Base-by-base conservation (phyloP, 306 rosid species). In the Quercus parvula region DNA sequence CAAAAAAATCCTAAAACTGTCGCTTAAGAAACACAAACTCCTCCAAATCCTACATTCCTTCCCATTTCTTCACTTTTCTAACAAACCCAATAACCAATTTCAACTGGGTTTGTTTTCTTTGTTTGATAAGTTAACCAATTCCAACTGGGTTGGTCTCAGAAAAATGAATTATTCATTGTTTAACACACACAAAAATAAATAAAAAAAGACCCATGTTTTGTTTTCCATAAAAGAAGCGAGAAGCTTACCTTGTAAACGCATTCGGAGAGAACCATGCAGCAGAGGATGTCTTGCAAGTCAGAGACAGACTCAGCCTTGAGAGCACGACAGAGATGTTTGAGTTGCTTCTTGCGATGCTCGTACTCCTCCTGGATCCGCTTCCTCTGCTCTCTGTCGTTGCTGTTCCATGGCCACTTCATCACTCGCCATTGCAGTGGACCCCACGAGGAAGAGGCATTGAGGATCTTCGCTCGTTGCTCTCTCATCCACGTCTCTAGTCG, bases 221-320 rank as follows among this genome's bases (percentile, higher is more conserved):
- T 41, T 41, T 41, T 2, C 46, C 3, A 41, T 41, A 41, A 41
- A 41, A 8, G 46, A 41, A 41, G 46, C 46, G 46, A 41, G 12
- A 41, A 41, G 46, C 46, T 51, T 9, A 92, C 99, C 98, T 95
- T 93, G 91, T 93, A 95, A 71, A 95, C 99, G 83, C 97, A 93
- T 61, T 95, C 98, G 46, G 98, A 89, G 66, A 95, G 97, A 4
- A 93, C 96, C 97, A 95, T 95, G 91, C 97, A 91, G 75, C 97
- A 87, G 24, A 95, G 91, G 59, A 95, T 89, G 75, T 93, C 99
- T 85, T 90, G 99, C 86, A 95, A 85, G 56, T 95, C 99, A 22
- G 96, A 73, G 14, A 93, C 35, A 2, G 99, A 90, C 12, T 93
- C 97, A 3, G 92, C 91, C 84, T 88, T 91, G 67, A 93, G 79